Conservation (phyloP, 2,329 filamentous ascomycete species). For the Didymella lethalis region DNA sequence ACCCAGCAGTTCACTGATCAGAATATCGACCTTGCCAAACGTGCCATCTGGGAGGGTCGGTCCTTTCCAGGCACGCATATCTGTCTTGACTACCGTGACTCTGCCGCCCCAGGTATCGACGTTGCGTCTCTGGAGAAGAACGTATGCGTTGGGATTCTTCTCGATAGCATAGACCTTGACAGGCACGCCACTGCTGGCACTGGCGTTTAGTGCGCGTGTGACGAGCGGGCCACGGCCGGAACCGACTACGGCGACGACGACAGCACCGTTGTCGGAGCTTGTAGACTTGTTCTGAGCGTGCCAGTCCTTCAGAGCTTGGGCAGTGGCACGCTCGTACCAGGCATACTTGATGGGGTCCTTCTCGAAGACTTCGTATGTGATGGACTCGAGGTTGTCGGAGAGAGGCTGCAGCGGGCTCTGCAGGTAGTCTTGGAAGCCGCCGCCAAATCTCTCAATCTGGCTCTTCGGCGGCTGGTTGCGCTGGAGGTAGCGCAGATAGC, state of each 20-base stretch:
- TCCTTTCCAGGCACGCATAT: slow-evolving; percentile 97
- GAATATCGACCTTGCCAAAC: slow-evolving; percentile 80
- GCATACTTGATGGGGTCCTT: slow-evolving; percentile 98
- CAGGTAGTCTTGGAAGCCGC: slow-evolving; percentile 89
- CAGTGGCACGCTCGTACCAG: slow-evolving; percentile 88
- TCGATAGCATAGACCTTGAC: slow-evolving; percentile 93
- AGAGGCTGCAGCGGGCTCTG: slow-evolving; percentile 94
- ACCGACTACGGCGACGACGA: slow-evolving; percentile 90
- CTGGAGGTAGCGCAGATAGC: slow-evolving; percentile 86
- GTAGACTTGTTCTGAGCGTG: slow-evolving; percentile 74
- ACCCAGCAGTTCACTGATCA: slow-evolving; percentile 91
- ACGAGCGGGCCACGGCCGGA: slow-evolving; percentile 93
- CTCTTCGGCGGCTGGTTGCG: slow-evolving; percentile 75
- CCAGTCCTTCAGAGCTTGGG: slow-evolving; percentile 83
- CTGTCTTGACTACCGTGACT: slow-evolving; percentile 90
- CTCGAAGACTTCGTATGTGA: slow-evolving; percentile 98
- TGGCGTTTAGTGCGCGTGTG: slow-evolving; percentile 83
- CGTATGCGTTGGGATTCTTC: slow-evolving; percentile 98
- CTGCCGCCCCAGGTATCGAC: slow-evolving; percentile 76
- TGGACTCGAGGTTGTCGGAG: slow-evolving; percentile 94
- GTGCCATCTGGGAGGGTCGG: slow-evolving; percentile 65
- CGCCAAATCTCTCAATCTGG: slow-evolving; percentile 70
- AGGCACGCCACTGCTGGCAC: slow-evolving; percentile 74
- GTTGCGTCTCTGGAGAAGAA: slow-evolving; percentile 89
- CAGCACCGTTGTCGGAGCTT: slow-evolving; percentile 72